A percentile compares a stretch with the other conserved stretches of the same genome.
Conservation (phyloP, 2,329 filamentous ascomycete species). For the Microdochium bolleyi region DNA sequence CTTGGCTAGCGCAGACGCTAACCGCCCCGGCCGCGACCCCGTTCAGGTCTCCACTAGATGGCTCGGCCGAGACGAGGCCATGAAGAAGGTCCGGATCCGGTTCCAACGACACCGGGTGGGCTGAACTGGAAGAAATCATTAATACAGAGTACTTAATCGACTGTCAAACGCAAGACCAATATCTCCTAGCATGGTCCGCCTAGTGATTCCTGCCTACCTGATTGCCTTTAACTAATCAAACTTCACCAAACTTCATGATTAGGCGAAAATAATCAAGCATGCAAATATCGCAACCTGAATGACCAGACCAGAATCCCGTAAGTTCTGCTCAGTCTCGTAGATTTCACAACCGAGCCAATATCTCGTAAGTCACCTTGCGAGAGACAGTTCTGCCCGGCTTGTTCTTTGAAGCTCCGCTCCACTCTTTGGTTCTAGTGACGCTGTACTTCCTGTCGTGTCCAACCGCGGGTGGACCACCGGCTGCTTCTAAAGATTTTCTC, state of each 20-base stretch:
- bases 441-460: background rate
- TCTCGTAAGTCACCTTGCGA: background rate
- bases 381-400: background rate
- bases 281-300: background rate
- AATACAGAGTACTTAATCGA: background rate
- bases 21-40: too few species aligned
- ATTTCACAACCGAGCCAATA: background rate
- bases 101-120: background rate
- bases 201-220: background rate
- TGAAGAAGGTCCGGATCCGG: background rate
- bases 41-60: background rate
- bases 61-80: background rate
- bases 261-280: background rate
- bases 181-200: background rate
- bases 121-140: background rate
- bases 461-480: background rate
- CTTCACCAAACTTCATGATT: background rate
- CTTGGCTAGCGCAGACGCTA: background rate
- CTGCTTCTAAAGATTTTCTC: background rate
- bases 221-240: background rate
- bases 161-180: background rate
- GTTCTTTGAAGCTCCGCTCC: background rate
- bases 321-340: background rate
- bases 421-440: background rate
- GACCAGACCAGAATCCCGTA: background rate